Evolutionary conservation across 2,329 filamentous ascomycete genomes (phyloP).

Genomic region (Hypoxylon sp.): DNA sequence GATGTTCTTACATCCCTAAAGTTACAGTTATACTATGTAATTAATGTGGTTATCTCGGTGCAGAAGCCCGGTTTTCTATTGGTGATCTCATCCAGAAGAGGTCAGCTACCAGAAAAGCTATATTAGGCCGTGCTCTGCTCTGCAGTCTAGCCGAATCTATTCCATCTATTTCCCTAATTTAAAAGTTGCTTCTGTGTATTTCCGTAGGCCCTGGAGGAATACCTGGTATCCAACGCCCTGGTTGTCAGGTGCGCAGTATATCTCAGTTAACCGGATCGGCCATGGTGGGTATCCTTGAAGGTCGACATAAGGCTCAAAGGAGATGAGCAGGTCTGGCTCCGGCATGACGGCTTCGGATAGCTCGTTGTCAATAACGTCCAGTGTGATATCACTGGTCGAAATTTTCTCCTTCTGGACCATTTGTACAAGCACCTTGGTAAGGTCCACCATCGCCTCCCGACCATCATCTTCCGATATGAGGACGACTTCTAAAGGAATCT

Average conservation of each 20-base stretch:
- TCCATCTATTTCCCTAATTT: conserved; percentile 76
- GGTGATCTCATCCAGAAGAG: neutral
- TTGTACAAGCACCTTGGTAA: conserved; percentile 92
- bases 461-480: conserved; percentile 91
- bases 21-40: neutral
- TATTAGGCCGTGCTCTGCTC: conserved; percentile 9
- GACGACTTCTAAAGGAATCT: conserved; percentile 72
- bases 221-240: conserved; percentile 93
- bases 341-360: conserved; percentile 83
- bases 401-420: conserved; percentile 95
- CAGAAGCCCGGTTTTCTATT: neutral
- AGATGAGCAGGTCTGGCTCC: conserved; percentile 89
- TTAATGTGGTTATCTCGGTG: neutral
- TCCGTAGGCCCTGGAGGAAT: conserved; percentile 87
- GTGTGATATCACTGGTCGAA: conserved; percentile 83
- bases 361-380: conserved; percentile 90
- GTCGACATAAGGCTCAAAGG: conserved; percentile 88
- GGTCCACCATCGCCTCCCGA: conserved; percentile 91
- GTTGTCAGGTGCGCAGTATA: conserved; percentile 84
- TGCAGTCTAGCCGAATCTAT: conserved; percentile 10
- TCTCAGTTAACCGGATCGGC: conserved; percentile 95
- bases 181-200: conserved; percentile 90
- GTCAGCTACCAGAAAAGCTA: conserved; percentile 5
- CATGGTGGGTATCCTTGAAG: conserved; percentile 95
- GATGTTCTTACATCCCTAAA: neutral